A percentile compares a stretch with the other conserved stretches of the same genome.
phyloP scores from a whole-genome alignment of 2,329 filamentous ascomycete species.

The Sporothrix protearum region DNA sequence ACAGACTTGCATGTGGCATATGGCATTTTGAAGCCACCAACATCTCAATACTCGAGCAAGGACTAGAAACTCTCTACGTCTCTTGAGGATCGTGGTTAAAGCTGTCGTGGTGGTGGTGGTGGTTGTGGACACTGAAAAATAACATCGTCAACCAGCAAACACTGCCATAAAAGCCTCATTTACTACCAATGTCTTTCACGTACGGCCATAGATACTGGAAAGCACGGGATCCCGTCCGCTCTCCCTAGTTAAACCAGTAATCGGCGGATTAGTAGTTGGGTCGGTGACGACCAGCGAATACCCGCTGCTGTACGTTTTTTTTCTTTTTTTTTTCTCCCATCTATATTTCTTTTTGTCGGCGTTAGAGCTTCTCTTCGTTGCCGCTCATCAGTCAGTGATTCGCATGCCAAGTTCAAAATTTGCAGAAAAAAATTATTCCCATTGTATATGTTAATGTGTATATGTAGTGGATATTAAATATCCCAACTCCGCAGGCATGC shows the following conservation, averaged over 20 bases:
- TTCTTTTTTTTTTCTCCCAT: not conserved
- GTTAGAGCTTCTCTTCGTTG: not conserved
- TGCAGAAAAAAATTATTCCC: not conserved
- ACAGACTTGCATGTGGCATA: not conserved
- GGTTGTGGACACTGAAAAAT: not conserved
- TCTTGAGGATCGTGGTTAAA: not conserved
- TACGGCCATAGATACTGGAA: not conserved
- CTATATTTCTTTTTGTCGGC: not conserved
- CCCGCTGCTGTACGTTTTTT: not conserved
- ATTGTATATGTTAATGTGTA: constrained; percentile 20
- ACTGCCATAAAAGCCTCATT: not conserved
- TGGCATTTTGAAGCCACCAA: not conserved
- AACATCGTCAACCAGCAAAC: not conserved
- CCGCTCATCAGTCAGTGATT: not conserved
- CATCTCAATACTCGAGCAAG: not conserved
- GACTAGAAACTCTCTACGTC: not conserved
- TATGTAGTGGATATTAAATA: constrained; percentile 15
- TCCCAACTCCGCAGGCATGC: constrained; percentile 25
- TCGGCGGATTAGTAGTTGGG: not conserved
- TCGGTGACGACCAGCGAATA: not conserved
- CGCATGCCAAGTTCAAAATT: not conserved
- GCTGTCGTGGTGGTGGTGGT: not conserved
- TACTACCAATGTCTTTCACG: not conserved
- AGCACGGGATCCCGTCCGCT: not conserved
- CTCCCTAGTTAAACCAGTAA: not conserved